Evolutionary conservation across 2,329 filamentous ascomycete species (phyloP).

Genomic region (Botrytis tulipae): DNA sequence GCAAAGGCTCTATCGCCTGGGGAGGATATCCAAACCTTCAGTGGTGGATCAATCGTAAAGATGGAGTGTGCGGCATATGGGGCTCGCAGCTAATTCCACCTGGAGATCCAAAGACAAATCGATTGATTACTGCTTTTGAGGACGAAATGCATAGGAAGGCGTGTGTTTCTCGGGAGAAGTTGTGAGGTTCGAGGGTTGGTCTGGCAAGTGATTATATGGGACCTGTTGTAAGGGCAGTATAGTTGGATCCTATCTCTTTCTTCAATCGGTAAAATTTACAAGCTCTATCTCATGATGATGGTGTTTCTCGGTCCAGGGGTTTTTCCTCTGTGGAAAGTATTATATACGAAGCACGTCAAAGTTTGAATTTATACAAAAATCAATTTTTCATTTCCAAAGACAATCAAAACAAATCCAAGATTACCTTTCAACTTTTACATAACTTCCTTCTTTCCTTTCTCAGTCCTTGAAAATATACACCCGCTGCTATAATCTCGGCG

Average conservation of each 20-base stretch:
- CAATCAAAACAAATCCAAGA: background rate
- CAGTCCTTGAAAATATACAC: too few relatives aligned
- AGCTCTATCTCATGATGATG: background rate
- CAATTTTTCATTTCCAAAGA: background rate
- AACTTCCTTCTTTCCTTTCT: background rate
- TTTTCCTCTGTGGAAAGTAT: background rate
- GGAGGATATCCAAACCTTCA: slow-evolving; percentile 47
- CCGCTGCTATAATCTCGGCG: background rate
- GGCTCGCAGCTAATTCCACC: slow-evolving; percentile 45
- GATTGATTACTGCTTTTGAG: slow-evolving; percentile 42
- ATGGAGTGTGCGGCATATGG: slow-evolving; percentile 44
- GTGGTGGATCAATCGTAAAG: slow-evolving; percentile 45
- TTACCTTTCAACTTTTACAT: background rate
- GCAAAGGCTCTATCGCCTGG: slow-evolving; percentile 45
- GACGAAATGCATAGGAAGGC: slow-evolving; percentile 41
- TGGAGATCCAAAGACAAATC: slow-evolving; percentile 41
- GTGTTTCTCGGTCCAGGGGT: background rate
- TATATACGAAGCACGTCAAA: background rate
- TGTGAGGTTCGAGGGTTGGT: background rate
- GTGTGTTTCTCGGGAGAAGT: slow-evolving; percentile 5
- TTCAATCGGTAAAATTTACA: background rate
- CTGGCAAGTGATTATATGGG: background rate
- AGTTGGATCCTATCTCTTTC: background rate
- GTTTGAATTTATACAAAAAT: background rate
- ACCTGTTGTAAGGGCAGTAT: too few relatives aligned